phyloP scores from a whole-genome alignment of 2,329 filamentous ascomycete species.

The Blastomyces silverae region DNA sequence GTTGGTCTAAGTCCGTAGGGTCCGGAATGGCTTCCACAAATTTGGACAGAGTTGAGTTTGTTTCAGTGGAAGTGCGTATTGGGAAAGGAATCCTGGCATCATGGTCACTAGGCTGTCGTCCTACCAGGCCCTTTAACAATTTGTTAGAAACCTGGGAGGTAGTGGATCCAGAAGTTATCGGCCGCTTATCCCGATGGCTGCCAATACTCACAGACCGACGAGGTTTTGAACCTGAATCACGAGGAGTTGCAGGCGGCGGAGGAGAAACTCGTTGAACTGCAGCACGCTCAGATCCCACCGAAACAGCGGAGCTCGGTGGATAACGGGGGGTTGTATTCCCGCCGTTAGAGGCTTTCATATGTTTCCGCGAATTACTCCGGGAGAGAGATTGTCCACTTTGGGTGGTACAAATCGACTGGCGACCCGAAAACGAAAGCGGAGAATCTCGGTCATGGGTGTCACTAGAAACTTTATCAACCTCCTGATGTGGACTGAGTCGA shows the following conservation, averaged over 20 bases:
- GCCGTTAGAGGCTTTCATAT: slow-evolving; percentile 21
- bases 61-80: slow-evolving; percentile 35
- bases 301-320: slow-evolving; percentile 23
- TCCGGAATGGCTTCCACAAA: slow-evolving; percentile 31
- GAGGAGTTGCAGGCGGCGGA: slow-evolving; percentile 29
- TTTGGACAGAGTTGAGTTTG: slow-evolving; percentile 25
- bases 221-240: slow-evolving; percentile 27
- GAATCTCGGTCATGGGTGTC: slow-evolving; percentile 1
- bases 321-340: slow-evolving; percentile 26
- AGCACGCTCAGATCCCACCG: slow-evolving; percentile 33
- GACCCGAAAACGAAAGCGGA: neutral
- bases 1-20: slow-evolving; percentile 65
- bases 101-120: slow-evolving; percentile 28
- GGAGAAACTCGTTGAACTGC: slow-evolving; percentile 37
- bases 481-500: slow-evolving; percentile 18
- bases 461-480: slow-evolving; percentile 16
- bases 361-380: slow-evolving; percentile 9
- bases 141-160: slow-evolving; percentile 39
- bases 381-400: slow-evolving; percentile 8
- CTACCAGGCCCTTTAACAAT: slow-evolving; percentile 40
- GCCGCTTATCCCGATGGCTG: slow-evolving; percentile 35
- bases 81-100: slow-evolving; percentile 24
- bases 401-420: neutral
- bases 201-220: slow-evolving; percentile 38
- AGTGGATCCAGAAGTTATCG: slow-evolving; percentile 36